phyloP scores from a whole-genome alignment of 768 basidiomycete species.

The Podaxis mareebaensis region DNA sequence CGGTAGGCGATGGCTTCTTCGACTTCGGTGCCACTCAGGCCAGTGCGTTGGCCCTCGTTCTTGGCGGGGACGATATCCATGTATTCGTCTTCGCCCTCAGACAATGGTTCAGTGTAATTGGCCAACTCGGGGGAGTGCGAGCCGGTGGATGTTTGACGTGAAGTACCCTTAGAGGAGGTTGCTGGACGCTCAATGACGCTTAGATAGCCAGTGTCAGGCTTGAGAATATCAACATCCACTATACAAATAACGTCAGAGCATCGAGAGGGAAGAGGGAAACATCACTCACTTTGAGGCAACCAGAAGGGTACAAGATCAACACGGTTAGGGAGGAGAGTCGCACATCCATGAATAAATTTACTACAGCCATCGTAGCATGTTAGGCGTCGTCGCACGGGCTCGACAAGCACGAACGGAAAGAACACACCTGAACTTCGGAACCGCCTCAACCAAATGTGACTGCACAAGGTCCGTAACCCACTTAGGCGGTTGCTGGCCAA shows the following conservation, averaged over 20 bases:
- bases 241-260: not conserved
- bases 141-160: slow-evolving; percentile 33
- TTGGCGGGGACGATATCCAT: slow-evolving; percentile 66
- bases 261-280: not conserved
- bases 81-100: slow-evolving; percentile 86
- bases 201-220: slow-evolving; percentile 81
- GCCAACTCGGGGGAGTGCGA: slow-evolving; percentile 19
- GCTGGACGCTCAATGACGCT: slow-evolving; percentile 74
- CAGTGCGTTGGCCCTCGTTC: slow-evolving; percentile 82
- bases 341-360: slow-evolving; percentile 96
- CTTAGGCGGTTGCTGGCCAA: slow-evolving; percentile 91
- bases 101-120: slow-evolving; percentile 83
- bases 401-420: not conserved
- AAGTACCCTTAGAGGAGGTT: slow-evolving; percentile 44
- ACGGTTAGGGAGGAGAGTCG: slow-evolving; percentile 86
- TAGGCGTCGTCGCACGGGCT: too few species aligned
- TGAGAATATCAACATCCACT: slow-evolving; percentile 97
- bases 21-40: slow-evolving; percentile 71
- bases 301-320: slow-evolving; percentile 98
- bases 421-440: slow-evolving; percentile 89
- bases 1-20: slow-evolving; percentile 86
- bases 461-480: slow-evolving; percentile 98
- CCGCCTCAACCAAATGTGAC: slow-evolving; percentile 94
- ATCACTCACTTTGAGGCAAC: slow-evolving; percentile 83
- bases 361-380: slow-evolving; percentile 33